These are phyloP conservation scores for Aspergillus tamarii DNA, from an alignment of 2,329 filamentous ascomycete species.

Conservation along the genomic window DNA sequence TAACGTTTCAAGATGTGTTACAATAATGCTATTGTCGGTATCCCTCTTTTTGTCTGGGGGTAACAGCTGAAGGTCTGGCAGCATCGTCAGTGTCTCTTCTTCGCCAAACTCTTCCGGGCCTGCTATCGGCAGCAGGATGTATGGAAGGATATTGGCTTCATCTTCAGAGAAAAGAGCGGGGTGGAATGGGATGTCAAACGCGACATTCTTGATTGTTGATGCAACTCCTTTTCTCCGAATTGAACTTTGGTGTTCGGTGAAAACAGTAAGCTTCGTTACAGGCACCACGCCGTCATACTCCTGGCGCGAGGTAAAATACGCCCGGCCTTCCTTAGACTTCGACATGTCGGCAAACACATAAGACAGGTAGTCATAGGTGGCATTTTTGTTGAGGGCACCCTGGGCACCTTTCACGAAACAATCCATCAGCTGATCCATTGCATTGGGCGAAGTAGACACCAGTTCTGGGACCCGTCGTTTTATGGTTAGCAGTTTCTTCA, in stretches of 20 bases:
- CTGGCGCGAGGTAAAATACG: slow-evolving; percentile 74
- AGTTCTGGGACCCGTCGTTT: slow-evolving; percentile 69
- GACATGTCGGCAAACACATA: slow-evolving; percentile 94
- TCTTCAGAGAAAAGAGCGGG: slow-evolving; percentile 69
- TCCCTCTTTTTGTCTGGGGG: slow-evolving; percentile 89
- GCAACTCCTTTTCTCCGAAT: slow-evolving; percentile 93
- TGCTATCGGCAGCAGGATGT: slow-evolving; percentile 84
- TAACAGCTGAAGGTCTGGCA: slow-evolving; percentile 85
- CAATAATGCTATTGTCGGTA: slow-evolving; percentile 72
- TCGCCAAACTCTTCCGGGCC: slow-evolving; percentile 86
- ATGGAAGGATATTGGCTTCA: slow-evolving; percentile 80
- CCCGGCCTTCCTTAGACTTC: slow-evolving; percentile 74
- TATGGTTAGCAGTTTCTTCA: slow-evolving; percentile 69
- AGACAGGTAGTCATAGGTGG: slow-evolving; percentile 88
- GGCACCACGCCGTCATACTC: slow-evolving; percentile 83
- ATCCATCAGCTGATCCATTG: slow-evolving; percentile 90
- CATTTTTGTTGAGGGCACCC: slow-evolving; percentile 78
- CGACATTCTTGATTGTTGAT: slow-evolving; percentile 89
- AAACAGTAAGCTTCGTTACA: slow-evolving; percentile 87
- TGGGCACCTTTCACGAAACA: slow-evolving; percentile 92
- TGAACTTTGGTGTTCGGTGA: slow-evolving; percentile 84
- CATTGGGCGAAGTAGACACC: slow-evolving; percentile 72
- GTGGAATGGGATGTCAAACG: slow-evolving; percentile 79
- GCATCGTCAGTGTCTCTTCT: slow-evolving; percentile 83
- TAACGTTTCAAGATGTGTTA: slow-evolving; percentile 87